Evolutionary conservation across 495 filamentous ascomycete species (phyloP).

Genomic region (Pseudotulostoma volvatum): DNA sequence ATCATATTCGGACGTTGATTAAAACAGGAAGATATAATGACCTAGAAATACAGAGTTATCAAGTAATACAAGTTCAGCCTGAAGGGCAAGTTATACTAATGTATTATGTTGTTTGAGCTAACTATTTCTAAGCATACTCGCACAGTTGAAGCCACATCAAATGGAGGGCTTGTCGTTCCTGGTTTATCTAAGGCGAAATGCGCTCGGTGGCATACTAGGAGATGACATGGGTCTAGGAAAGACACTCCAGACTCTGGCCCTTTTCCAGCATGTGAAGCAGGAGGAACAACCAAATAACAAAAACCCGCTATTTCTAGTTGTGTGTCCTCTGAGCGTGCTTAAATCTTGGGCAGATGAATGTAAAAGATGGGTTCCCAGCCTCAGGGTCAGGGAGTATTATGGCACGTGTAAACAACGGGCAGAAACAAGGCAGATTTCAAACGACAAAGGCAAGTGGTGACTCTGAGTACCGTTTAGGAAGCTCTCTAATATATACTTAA

Average conservation of each 20-base stretch:
- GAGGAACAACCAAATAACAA: conserved; percentile 16
- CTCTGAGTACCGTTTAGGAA: neutral
- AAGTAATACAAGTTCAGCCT: too few species aligned
- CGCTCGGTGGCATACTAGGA: conserved; percentile 39
- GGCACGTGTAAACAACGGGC: conserved; percentile 31
- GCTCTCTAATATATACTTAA: too few species aligned
- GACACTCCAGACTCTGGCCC: conserved; percentile 41
- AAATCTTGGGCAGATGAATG: conserved; percentile 41
- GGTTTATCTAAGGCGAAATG: conserved; percentile 39
- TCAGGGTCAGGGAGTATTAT: conserved; percentile 41
- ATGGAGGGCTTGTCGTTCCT: conserved; percentile 45
- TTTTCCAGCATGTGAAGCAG: conserved; percentile 37
- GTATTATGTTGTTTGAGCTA: too few species aligned
- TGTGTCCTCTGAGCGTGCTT: conserved; percentile 43
- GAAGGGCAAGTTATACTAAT: too few species aligned
- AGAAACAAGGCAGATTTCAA: neutral
- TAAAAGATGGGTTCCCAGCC: conserved; percentile 36
- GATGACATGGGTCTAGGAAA: conserved; percentile 55
- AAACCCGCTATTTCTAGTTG: conserved; percentile 41
- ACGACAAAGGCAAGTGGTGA: neutral
- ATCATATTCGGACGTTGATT: too few species aligned
- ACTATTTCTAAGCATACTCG: conserved; percentile 25
- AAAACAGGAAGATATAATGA: too few species aligned
- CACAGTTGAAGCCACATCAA: conserved; percentile 47
- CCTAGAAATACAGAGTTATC: too few species aligned